Percentiles rank a stretch among this genome's conserved stretches.
phyloP scores from a whole-genome alignment of 73 alveolate genomes.

The Effrenium voratum region DNA sequence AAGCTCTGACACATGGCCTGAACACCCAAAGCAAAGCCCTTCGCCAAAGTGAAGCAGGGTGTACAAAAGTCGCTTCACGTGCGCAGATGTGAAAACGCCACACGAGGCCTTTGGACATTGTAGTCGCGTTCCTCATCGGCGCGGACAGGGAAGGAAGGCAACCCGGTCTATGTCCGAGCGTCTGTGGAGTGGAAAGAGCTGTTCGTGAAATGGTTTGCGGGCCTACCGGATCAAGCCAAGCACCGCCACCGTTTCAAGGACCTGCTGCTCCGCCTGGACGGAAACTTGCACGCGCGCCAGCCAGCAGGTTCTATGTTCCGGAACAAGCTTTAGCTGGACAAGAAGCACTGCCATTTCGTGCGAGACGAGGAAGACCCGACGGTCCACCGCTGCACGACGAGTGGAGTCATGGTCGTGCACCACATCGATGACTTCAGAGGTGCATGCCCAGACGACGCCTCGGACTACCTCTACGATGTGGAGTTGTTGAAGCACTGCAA shows the following conservation, averaged over 20 bases:
- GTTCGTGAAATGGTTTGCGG: neutral
- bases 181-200: neutral
- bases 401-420: neutral
- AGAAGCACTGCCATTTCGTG: neutral
- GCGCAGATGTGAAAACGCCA: too few species aligned
- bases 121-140: too few species aligned
- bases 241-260: neutral
- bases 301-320: neutral
- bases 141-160: too few species aligned
- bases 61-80: too few species aligned
- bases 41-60: too few species aligned
- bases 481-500: neutral
- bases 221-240: neutral
- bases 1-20: too few species aligned
- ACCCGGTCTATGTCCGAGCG: neutral
- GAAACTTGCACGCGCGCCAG: neutral
- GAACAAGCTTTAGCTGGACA: neutral
- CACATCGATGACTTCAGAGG: neutral
- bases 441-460: neutral
- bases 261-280: neutral
- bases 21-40: too few species aligned
- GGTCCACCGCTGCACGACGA: neutral
- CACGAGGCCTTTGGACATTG: too few species aligned
- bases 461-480: neutral
- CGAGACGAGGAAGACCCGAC: slow-evolving; percentile 9